phyloP scores from a whole-genome alignment of 2,329 filamentous ascomycete species.

The Colletotrichum viniferum region DNA sequence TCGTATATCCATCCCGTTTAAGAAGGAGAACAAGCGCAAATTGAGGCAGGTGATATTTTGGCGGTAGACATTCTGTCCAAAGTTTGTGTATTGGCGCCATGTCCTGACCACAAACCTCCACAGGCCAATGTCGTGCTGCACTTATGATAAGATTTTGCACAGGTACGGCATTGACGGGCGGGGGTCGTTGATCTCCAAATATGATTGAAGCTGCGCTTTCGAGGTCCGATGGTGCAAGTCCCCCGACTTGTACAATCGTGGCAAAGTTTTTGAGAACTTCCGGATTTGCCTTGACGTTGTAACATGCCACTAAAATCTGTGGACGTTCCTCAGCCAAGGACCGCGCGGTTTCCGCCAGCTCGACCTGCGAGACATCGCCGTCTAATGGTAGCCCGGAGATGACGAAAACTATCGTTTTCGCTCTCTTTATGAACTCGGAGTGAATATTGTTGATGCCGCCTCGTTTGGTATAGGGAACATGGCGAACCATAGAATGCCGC shows the following conservation, averaged over 20 bases:
- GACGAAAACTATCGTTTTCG: slow-evolving; percentile 65
- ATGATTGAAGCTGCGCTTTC: slow-evolving; percentile 56
- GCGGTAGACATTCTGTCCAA: slow-evolving; percentile 50
- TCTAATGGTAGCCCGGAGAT: slow-evolving; percentile 52
- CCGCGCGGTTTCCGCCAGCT: slow-evolving; percentile 50
- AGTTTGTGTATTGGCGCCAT: slow-evolving; percentile 45
- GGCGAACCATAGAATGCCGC: slow-evolving; percentile 66
- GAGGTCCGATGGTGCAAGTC: slow-evolving; percentile 52
- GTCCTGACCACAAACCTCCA: slow-evolving; percentile 46
- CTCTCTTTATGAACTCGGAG: slow-evolving; percentile 64
- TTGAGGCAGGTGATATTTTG: slow-evolving; percentile 49
- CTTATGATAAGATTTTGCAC: slow-evolving; percentile 15
- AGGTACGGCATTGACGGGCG: neutral
- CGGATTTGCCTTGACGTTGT: slow-evolving; percentile 40
- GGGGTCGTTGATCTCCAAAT: slow-evolving; percentile 42
- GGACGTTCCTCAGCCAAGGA: slow-evolving; percentile 52
- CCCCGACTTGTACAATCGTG: slow-evolving; percentile 55
- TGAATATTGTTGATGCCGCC: slow-evolving; percentile 69
- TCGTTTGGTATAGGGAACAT: slow-evolving; percentile 72
- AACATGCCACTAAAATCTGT: slow-evolving; percentile 58
- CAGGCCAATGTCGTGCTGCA: slow-evolving; percentile 40
- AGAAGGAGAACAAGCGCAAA: slow-evolving; percentile 51
- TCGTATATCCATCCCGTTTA: slow-evolving; percentile 58
- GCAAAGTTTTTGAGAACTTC: slow-evolving; percentile 48
- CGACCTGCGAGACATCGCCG: slow-evolving; percentile 56